Evolutionary conservation across 202 grass and related monocot species (phyloP), one percentile per base, ranked within the genome.

Genomic region (Zoysia matrella): DNA sequence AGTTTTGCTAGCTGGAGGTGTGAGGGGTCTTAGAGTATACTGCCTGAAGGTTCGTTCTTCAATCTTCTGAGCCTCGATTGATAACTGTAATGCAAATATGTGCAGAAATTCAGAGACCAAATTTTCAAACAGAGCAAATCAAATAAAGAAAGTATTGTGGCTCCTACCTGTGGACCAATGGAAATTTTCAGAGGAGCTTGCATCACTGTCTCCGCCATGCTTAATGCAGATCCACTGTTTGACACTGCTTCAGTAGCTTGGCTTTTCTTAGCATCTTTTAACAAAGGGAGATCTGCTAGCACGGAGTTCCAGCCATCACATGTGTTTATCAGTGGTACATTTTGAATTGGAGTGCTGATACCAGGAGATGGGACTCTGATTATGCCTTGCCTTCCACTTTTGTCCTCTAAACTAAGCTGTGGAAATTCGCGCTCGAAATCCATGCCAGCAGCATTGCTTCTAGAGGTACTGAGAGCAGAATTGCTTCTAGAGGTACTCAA

Each of bases 361-460:
- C 85, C 64, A 18, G 88, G 73, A 75, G 88, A 92, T 50, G 86
- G 78, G 47, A 91, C 49, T 85, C 88, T 80, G 71, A 62, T 81
- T 64, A 89, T 73, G 69, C 85, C 90, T 72, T 85, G 90, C 13
- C 14, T 84, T 57, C 55, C 79, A 90, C 82, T 87, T 79, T 90
- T 89, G 6, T 87, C 86, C 48, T 90, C 84, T 3, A 13, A 65
- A 80, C 65, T 82, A 82, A 97, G 88, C 69, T 91, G 80, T 56
- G 94, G 94, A 49, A 97, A 94, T 47, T 97, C 91, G 67, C 91
- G 87, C 76, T 97, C 94, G 78, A 97, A 97, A 51, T 88, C 69
- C 53, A 82, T 65, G 22, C 64, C 67, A 36, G 53, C 75, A 77
- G 79, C 71, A 74, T 80, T 55, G 13, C 53, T 55, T 55, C 53